A percentile compares a stretch with the other conserved stretches of the same genome.
These are phyloP conservation scores for Phytophthora tubulina DNA, from an alignment of 352 stramenopile species.

Conservation along the genomic window DNA sequence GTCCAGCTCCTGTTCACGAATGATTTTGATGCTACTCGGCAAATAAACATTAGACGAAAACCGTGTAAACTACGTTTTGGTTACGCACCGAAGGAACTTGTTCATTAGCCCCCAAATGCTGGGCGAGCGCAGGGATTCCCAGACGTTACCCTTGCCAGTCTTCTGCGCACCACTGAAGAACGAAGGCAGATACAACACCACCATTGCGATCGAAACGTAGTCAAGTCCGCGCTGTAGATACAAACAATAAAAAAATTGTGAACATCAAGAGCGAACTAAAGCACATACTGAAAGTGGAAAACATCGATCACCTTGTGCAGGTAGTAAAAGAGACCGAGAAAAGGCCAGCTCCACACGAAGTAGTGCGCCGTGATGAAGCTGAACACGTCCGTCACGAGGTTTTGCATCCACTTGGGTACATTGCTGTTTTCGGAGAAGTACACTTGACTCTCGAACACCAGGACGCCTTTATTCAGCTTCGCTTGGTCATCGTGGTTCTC, in stretches of 20 bases:
- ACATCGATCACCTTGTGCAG: slow-evolving; percentile 39
- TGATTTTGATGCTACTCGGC: slow-evolving; percentile 40
- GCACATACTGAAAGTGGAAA: not conserved
- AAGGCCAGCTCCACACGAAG: slow-evolving; percentile 45
- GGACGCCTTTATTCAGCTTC: slow-evolving; percentile 1
- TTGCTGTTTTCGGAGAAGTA: slow-evolving; percentile 36
- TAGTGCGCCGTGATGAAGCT: slow-evolving; percentile 56
- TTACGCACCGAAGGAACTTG: slow-evolving; percentile 42
- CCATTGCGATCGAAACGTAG: slow-evolving; percentile 42
- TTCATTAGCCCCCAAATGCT: slow-evolving; percentile 49
- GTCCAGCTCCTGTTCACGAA: slow-evolving; percentile 48
- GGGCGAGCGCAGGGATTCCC: slow-evolving; percentile 41
- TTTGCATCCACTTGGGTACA: slow-evolving; percentile 40
- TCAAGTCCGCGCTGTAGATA: slow-evolving; percentile 38
- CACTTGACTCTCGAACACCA: slow-evolving; percentile 41
- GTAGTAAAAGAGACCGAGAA: slow-evolving; percentile 46
- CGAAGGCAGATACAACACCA: slow-evolving; percentile 53
- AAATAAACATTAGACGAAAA: not conserved
- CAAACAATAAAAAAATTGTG: not conserved
- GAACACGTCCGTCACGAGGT: slow-evolving; percentile 38
- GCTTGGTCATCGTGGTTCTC: not conserved
- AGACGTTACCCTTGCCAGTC: slow-evolving; percentile 43
- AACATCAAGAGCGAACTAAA: not conserved
- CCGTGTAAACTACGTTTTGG: not conserved
- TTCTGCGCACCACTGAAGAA: slow-evolving; percentile 52